These are phyloP conservation scores for Beauveria brongniartii DNA, from an alignment of 2,329 filamentous ascomycete genomes.

Conservation along the genomic window DNA sequence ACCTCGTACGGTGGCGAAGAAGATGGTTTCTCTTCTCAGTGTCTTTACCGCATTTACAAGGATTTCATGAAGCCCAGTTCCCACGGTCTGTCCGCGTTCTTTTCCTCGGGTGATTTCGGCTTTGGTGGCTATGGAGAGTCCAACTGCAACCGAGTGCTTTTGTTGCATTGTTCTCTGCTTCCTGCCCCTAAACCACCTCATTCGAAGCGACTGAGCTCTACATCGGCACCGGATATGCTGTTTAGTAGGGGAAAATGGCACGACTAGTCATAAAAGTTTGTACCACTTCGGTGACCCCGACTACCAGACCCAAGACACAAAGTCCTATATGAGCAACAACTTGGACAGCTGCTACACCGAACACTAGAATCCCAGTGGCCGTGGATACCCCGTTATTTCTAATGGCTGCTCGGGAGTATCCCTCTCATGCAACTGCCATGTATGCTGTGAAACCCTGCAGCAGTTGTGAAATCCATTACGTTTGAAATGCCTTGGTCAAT, in stretches of 20 bases:
- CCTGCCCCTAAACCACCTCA: conserved; percentile 38
- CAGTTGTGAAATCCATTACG: no score
- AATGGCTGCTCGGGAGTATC: no score
- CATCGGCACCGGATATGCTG: background rate
- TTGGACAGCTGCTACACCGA: background rate
- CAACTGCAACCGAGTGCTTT: conserved; percentile 14
- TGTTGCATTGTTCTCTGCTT: conserved; percentile 30
- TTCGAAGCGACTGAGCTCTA: conserved; percentile 37
- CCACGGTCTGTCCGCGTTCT: conserved; percentile 41
- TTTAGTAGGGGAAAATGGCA: background rate
- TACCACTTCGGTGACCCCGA: background rate
- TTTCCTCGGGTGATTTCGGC: conserved; percentile 24
- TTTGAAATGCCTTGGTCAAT: no score
- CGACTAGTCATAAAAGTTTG: background rate
- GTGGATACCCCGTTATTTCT: background rate
- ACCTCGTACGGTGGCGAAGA: conserved; percentile 47
- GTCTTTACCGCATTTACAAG: conserved; percentile 36
- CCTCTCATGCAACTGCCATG: no score
- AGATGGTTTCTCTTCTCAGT: conserved; percentile 23
- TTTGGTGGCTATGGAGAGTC: conserved; percentile 16
- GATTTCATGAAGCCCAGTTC: conserved; percentile 50
- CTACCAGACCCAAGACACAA: background rate
- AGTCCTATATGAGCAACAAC: background rate
- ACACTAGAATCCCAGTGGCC: background rate
- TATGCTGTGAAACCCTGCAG: no score